Conservation (phyloP, 2,329 filamentous ascomycete species). For the Tolypocladium cylindrosporum region DNA sequence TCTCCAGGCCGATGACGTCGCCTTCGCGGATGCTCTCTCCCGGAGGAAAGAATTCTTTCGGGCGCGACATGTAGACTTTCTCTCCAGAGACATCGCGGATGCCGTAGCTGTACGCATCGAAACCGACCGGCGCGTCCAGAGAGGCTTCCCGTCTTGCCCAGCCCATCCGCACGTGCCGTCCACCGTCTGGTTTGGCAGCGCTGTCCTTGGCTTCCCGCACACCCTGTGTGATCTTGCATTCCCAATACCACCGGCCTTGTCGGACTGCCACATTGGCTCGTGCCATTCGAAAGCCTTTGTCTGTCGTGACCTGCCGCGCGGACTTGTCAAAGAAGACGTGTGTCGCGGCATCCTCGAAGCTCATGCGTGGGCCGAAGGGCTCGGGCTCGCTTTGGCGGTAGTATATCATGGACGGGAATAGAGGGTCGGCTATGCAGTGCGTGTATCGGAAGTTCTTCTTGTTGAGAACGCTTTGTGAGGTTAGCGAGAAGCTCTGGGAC, state of each 20-base stretch:
- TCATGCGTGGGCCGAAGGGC: conserved; percentile 76
- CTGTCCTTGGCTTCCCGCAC: conserved; percentile 34
- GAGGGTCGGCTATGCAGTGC: conserved; percentile 81
- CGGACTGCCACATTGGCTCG: conserved; percentile 83
- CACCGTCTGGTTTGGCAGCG: conserved; percentile 35
- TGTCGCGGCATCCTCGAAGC: conserved; percentile 82
- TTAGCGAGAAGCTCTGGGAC: conserved; percentile 3
- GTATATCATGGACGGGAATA: conserved; percentile 76
- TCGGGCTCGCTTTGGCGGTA: conserved; percentile 82
- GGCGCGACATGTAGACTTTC: conserved; percentile 85
- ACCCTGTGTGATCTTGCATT: conserved; percentile 80
- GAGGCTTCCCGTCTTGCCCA: conserved; percentile 76
- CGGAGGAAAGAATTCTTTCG: conserved; percentile 77
- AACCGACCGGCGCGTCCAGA: conserved; percentile 74
- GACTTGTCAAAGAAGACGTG: conserved; percentile 74
- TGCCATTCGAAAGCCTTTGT: conserved; percentile 87
- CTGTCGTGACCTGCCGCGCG: conserved; percentile 71
- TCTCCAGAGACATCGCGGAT: conserved; percentile 84
- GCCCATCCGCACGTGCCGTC: conserved; percentile 69
- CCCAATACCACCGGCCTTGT: conserved; percentile 88
- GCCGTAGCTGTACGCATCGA: conserved; percentile 88
- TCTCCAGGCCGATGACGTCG: conserved; percentile 89
- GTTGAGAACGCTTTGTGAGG: conserved; percentile 41
- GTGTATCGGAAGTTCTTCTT: conserved; percentile 77
- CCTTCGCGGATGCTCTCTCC: conserved; percentile 76